These are phyloP conservation scores for Quillaja saponaria DNA, from an alignment of 306 rosid species.

Conservation along the genomic window DNA sequence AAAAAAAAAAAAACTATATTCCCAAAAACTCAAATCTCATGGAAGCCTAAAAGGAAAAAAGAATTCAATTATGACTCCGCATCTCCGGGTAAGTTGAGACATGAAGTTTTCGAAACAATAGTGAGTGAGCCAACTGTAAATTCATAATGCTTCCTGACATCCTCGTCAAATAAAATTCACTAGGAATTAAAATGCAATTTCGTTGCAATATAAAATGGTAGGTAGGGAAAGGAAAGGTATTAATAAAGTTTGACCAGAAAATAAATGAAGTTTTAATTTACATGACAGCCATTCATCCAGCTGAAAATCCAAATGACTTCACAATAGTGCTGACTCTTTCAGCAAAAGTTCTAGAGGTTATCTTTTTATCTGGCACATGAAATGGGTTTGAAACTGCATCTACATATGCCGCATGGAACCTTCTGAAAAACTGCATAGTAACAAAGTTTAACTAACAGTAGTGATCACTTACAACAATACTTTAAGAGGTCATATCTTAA, in stretches of 20 bases:
- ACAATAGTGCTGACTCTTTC: conserved; percentile 90
- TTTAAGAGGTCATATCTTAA: not conserved
- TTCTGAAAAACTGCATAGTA: conserved; percentile 72
- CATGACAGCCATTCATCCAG: conserved; percentile 41
- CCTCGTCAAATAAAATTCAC: not conserved
- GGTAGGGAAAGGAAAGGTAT: not conserved
- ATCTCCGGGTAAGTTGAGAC: not conserved
- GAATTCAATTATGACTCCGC: not conserved
- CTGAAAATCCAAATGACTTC: conserved; percentile 82
- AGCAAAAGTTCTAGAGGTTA: conserved; percentile 81
- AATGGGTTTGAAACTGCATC: conserved; percentile 96
- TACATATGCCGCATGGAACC: conserved; percentile 82
- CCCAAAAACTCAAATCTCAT: conserved; percentile 2
- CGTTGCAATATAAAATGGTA: not conserved
- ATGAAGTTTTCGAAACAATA: not conserved
- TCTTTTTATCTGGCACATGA: conserved; percentile 91
- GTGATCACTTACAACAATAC: conserved; percentile 22
- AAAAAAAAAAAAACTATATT: conserved; percentile 3
- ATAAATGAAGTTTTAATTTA: conserved; percentile 17
- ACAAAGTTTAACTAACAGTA: conserved; percentile 18
- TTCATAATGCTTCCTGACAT: conserved; percentile 5
- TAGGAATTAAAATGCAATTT: conserved; percentile 6
- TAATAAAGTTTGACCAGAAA: conserved; percentile 19
- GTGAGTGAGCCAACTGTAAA: not conserved
- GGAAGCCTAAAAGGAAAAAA: not conserved